Evolutionary conservation across 257 asterid species (phyloP).

Genomic region (Salvia miltiorrhiza): DNA sequence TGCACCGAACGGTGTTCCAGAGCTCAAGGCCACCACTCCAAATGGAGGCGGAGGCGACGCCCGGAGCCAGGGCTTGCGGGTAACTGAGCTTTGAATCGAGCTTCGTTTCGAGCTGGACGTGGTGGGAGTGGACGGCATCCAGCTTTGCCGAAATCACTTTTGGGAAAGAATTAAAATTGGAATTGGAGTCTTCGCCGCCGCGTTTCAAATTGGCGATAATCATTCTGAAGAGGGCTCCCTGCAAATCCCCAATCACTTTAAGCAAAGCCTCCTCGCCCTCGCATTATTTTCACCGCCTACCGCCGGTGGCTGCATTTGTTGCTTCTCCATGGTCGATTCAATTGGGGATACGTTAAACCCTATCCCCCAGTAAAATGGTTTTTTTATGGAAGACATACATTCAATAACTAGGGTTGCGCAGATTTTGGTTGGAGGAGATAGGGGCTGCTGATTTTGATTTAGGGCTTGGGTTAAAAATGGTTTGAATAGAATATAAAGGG

Average conservation of each 20-base stretch:
- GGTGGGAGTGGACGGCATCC: slow-evolving; percentile 61
- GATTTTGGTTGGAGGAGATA: too few relatives aligned
- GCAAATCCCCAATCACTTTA: slow-evolving; percentile 81
- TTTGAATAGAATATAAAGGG: too few relatives aligned
- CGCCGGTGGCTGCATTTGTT: not conserved
- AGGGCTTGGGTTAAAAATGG: too few relatives aligned
- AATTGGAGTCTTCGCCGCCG: slow-evolving; percentile 3
- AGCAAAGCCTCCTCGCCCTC: slow-evolving; percentile 65
- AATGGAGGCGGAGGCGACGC: slow-evolving; percentile 63
- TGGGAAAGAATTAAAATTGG: not conserved
- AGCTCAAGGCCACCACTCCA: slow-evolving; percentile 47
- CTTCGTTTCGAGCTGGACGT: slow-evolving; percentile 61
- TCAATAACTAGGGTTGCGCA: too few relatives aligned
- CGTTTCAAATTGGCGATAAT: slow-evolving; percentile 31
- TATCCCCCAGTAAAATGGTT: not conserved
- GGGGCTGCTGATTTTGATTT: too few relatives aligned
- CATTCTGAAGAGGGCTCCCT: slow-evolving; percentile 61
- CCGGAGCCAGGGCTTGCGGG: slow-evolving; percentile 63
- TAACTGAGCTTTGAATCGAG: slow-evolving; percentile 79
- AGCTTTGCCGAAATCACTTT: slow-evolving; percentile 51
- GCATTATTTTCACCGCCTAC: not conserved
- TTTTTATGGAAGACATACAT: too few relatives aligned
- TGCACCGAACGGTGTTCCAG: slow-evolving; percentile 57
- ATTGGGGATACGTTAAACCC: slow-evolving; percentile 17
- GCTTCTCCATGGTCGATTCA: slow-evolving; percentile 26